Conservation (phyloP, 805 yeast species). For the Lipomyces starkeyi region DNA sequence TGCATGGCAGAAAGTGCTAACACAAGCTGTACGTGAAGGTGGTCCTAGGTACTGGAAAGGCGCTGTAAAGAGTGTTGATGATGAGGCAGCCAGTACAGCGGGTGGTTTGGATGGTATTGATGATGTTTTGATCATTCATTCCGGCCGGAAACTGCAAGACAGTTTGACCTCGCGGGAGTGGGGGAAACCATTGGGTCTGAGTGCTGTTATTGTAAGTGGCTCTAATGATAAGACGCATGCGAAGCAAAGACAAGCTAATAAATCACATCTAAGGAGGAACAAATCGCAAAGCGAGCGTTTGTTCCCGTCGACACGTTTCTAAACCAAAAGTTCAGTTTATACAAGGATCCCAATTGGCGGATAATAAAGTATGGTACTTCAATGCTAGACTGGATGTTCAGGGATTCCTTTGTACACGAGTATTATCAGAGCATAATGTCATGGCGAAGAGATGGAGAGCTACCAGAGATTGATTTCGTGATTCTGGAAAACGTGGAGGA, state of each 20-base stretch:
- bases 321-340: conserved; percentile 15
- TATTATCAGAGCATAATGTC: conserved; percentile 10
- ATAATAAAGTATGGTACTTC: conserved; percentile 14
- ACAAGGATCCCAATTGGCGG: conserved; percentile 26
- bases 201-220: conserved; percentile 25
- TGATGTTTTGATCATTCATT: conserved; percentile 24
- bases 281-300: conserved; percentile 10
- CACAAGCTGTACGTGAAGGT: conserved; percentile 40
- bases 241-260: background rate
- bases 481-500: conserved; percentile 26
- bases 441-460: conserved; percentile 13
- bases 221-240: background rate
- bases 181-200: conserved; percentile 28
- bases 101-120: background rate
- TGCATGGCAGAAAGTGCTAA: conserved; percentile 54
- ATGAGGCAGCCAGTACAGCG: background rate
- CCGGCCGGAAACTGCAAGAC: conserved; percentile 21
- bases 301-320: conserved; percentile 17
- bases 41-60: background rate
- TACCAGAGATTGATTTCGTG: conserved; percentile 24
- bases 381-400: conserved; percentile 21
- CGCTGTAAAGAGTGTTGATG: background rate
- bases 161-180: conserved; percentile 12
- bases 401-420: conserved; percentile 21
- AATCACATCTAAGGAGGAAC: conserved; percentile 18